phyloP scores from a whole-genome alignment of 2,329 filamentous ascomycete genomes.

The Verticillium nubilum region DNA sequence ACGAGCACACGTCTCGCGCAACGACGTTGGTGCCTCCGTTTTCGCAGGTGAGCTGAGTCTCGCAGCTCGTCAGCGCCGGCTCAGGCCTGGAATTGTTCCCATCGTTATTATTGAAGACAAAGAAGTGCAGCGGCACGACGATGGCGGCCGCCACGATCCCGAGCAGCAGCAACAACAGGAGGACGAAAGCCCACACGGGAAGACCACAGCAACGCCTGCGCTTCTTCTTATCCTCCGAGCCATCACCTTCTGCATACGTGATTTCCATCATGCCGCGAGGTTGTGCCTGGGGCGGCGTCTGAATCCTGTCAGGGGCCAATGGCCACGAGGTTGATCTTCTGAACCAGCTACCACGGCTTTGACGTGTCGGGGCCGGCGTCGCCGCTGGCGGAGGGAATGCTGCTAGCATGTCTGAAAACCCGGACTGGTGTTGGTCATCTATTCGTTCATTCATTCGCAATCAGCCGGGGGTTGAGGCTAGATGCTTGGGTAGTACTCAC shows the following conservation, averaged over 20 bases:
- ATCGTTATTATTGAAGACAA: conserved; percentile 50
- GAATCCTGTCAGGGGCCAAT: conserved; percentile 23
- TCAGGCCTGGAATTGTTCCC: conserved; percentile 25
- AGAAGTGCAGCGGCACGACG: conserved; percentile 66
- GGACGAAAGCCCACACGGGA: conserved; percentile 70
- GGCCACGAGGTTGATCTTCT: conserved; percentile 41
- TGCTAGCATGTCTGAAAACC: conserved; percentile 59
- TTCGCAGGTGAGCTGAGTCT: conserved; percentile 57
- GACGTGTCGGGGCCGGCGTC: conserved; percentile 31
- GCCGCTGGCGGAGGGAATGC: conserved; percentile 59
- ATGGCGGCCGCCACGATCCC: conserved; percentile 75
- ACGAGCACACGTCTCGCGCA: conserved; percentile 66
- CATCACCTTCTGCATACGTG: conserved; percentile 15
- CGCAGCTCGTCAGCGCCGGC: conserved; percentile 46
- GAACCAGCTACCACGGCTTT: conserved; percentile 42
- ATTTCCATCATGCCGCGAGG: conserved; percentile 8
- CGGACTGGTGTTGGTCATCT: conserved; percentile 42
- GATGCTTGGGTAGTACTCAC: conserved; percentile 22
- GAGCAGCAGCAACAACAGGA: conserved; percentile 59
- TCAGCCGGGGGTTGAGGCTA: not conserved
- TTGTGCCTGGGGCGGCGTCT: conserved; percentile 4
- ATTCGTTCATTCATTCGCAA: conserved; percentile 12
- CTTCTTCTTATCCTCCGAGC: conserved; percentile 23
- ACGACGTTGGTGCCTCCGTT: conserved; percentile 79
- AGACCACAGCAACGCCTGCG: conserved; percentile 76